Evolutionary conservation across 371 early-diverging fungal genomes (phyloP), one percentile per base, ranked within the genome.

Genomic region (Syncephalastrum contaminatum): DNA sequence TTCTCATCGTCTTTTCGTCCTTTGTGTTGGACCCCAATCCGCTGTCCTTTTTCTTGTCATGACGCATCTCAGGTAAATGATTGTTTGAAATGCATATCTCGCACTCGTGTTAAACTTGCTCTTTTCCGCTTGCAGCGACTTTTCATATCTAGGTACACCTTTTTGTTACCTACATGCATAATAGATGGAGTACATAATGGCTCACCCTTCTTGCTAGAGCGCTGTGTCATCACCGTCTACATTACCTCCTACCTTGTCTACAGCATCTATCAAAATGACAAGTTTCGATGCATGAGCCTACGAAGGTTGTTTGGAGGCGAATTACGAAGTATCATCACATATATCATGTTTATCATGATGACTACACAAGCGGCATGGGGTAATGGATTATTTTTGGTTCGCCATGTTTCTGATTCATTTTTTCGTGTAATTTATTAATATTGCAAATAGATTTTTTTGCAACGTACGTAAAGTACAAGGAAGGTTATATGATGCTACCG

Each of bases 391-490:
- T 4, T 12, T 22, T n/a, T n/a, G 21, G 14, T 39, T 47, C 12
- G 18, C 16, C 22, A 43, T 15, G 41, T n/a, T 18, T n/a, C 16
- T 4, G 21, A 48, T 15, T 36, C n/a, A 48, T 39, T 1, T 20
- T 22, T 12, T 42, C 14, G 18, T 43, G 12, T 18, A 15, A 36
- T 24, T 15, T 18, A 49, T n/a, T 18, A 10, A 16, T 20, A 5
- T 8, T 18, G 12, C 8, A 10, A 15, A 4, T 68, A 74, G 75
- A 77, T 56, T 48, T 68, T 6, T 51, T 54, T 42, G 77, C 75
- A 21, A 70, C 77, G n/a, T 77, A 59, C 62, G 77, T 81, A 27
- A 79, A 75, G 54, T 81, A 81, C 27, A 47, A 49, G 1, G 77
- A 75, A 51, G 73, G 75, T 18, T 81, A 70, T 24, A 50, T 64